These are phyloP conservation scores for Wickerhamiella azyma DNA, from an alignment of 805 yeast species.

Conservation along the genomic window DNA sequence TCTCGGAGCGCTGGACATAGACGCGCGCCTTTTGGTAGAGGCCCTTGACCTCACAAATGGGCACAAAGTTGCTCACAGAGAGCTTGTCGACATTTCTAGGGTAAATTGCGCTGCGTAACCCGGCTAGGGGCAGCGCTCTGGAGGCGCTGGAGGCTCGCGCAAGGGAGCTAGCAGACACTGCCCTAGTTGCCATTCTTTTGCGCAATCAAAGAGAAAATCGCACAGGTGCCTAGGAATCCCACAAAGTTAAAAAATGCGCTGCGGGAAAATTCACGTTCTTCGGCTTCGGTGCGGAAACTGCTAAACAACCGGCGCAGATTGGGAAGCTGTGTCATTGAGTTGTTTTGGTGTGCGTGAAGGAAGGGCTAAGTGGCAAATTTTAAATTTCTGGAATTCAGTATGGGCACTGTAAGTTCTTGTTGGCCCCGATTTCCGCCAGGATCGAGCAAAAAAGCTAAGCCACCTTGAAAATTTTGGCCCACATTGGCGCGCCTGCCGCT, in stretches of 20 bases:
- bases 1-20: not conserved
- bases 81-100: conserved; percentile 5
- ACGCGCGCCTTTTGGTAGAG: conserved; percentile 12
- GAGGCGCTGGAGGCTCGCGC: no score
- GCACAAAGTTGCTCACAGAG: conserved; percentile 17
- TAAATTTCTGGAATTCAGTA: not conserved
- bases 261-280: conserved; percentile 62
- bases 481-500: no score
- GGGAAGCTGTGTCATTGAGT: conserved; percentile 31
- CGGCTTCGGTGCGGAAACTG: conserved; percentile 75
- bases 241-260: conserved; percentile 49
- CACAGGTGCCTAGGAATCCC: conserved; percentile 73
- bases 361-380: not conserved
- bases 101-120: not conserved
- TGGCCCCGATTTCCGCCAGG: no score
- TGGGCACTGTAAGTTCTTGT: no score
- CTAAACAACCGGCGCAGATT: conserved; percentile 68
- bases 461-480: no score
- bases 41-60: conserved; percentile 19
- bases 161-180: conserved; percentile 8
- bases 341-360: not conserved
- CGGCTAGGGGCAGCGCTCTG: not conserved
- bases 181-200: conserved; percentile 29
- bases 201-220: conserved; percentile 65
- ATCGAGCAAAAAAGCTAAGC: no score